A percentile compares a stretch with the other conserved stretches of the same genome.
These are phyloP conservation scores for Verticillium longisporum DNA, from an alignment of 2,329 filamentous ascomycete genomes.

Conservation along the genomic window DNA sequence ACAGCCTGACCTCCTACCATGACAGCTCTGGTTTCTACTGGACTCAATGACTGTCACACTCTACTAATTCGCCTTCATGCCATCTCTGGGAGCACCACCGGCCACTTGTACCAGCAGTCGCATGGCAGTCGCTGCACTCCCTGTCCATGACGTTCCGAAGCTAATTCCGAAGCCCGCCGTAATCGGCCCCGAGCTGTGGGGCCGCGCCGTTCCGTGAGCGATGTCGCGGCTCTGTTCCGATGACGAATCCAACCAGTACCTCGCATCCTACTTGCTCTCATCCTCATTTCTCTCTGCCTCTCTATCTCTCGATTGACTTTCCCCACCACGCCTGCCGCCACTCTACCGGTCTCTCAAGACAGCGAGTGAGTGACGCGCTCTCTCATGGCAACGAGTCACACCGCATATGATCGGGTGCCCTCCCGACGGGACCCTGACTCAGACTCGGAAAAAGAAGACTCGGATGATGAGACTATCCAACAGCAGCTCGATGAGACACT, in stretches of 20 bases:
- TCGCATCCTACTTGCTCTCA: not conserved
- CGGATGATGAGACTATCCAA: not conserved
- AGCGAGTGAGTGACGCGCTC: not conserved
- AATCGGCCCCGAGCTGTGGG: not conserved
- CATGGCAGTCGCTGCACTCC: no score
- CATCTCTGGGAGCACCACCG: no score
- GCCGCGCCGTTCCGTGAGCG: not conserved
- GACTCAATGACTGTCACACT: no score
- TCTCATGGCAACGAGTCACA: not conserved
- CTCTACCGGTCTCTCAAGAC: not conserved
- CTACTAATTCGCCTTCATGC: no score
- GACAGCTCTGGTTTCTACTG: no score
- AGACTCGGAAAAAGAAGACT: not conserved
- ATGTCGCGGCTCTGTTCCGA: not conserved
- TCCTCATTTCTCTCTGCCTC: not conserved
- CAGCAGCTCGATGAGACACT: not conserved
- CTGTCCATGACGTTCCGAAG: not conserved
- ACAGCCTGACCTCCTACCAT: not conserved
- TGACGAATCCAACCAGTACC: not conserved
- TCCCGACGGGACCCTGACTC: not conserved
- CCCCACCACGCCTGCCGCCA: not conserved
- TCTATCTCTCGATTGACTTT: not conserved
- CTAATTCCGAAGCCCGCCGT: not conserved
- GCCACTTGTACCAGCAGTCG: no score
- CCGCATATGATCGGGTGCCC: not conserved